Conservation (phyloP, 225 moss, liverwort and hornwort species). For the Ulota crispa region DNA sequence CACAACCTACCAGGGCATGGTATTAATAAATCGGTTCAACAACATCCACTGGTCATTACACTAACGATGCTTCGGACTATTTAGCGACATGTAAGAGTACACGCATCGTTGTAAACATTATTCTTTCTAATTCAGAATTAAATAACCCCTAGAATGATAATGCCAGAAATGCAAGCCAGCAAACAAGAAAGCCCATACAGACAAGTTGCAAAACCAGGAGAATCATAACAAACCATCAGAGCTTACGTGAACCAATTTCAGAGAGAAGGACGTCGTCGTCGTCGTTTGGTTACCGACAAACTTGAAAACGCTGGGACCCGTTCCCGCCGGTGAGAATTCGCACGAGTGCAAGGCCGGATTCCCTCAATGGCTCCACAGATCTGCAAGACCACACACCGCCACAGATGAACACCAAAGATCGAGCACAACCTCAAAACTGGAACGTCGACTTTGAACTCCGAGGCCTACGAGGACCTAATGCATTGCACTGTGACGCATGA, state of each 20-base stretch:
- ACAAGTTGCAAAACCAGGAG: background rate
- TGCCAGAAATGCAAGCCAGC: no score
- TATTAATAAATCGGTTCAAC: no score
- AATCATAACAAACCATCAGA: fast-evolving
- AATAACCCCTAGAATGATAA: no score
- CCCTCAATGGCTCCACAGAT: background rate
- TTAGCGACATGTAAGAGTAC: no score
- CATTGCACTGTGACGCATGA: background rate
- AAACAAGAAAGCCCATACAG: no score
- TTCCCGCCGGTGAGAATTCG: background rate
- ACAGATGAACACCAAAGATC: background rate
- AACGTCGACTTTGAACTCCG: background rate
- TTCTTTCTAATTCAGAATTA: no score
- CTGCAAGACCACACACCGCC: background rate
- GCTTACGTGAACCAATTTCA: background rate
- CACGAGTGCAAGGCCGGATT: background rate
- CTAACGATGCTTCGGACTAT: no score
- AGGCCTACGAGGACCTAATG: background rate
- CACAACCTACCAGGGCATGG: no score
- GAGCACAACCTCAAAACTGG: background rate
- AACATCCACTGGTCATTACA: no score
- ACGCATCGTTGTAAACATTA: no score
- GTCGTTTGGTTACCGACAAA: background rate
- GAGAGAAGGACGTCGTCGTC: background rate
- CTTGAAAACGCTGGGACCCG: background rate